phyloP scores from a whole-genome alignment of 2,329 filamentous ascomycete species.

The Chaetoscypha palmicola region DNA sequence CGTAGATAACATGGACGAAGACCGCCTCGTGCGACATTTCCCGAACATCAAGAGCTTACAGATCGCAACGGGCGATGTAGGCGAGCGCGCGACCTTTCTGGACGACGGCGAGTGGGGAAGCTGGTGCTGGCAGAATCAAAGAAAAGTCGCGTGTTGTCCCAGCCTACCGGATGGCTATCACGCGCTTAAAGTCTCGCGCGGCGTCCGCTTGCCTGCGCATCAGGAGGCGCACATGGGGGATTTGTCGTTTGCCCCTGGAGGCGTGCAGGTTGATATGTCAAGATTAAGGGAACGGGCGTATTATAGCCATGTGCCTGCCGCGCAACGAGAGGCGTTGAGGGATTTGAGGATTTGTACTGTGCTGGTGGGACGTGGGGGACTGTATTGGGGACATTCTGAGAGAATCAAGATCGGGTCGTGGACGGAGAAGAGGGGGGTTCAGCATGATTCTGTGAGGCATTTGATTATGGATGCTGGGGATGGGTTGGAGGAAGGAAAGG shows the following conservation, averaged over 20 bases:
- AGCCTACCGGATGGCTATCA: background rate
- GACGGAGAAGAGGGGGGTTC: no score
- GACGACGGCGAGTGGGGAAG: background rate
- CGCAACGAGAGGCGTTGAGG: background rate
- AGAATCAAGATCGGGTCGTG: no score
- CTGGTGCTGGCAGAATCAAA: background rate
- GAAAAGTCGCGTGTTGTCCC: background rate
- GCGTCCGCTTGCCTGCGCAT: background rate
- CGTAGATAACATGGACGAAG: background rate
- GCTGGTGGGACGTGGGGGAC: background rate
- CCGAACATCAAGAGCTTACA: background rate
- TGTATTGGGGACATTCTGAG: background rate
- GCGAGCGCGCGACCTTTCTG: background rate
- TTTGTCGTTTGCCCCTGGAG: background rate
- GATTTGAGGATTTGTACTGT: background rate
- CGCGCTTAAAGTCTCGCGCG: no score
- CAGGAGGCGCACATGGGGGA: background rate
- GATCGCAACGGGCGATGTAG: background rate
- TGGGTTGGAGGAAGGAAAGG: no score
- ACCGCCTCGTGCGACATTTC: background rate
- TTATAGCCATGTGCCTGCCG: background rate
- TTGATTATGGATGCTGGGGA: no score
- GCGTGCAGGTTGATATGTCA: background rate
- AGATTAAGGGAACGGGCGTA: background rate
- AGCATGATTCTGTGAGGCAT: no score